Base-by-base conservation (phyloP, 2,329 filamentous ascomycete genomes). In the Chaetomium globosum region DNA sequence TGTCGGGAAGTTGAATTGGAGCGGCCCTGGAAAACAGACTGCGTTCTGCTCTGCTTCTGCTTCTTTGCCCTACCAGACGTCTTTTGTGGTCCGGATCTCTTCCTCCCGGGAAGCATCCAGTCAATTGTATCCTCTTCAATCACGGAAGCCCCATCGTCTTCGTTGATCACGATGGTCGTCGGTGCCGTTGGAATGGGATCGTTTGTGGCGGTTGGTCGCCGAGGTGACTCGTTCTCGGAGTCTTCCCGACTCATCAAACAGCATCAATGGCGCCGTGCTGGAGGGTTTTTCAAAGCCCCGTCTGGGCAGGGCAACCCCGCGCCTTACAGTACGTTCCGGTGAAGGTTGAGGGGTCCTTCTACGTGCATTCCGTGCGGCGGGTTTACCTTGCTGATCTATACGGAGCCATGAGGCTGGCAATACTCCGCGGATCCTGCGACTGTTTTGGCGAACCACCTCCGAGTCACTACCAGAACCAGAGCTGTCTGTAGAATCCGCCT, bases 371-470 rank as follows among this genome's bases (percentile, higher is more conserved):
- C 75, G 59, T 72, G 67, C 43, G 70, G 71, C 62, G 75, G 78
- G 64, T 69, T 71, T 75, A 33, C 75, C 68, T 28, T 74, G 73
- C 63, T 81, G 82, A 71, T 88, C 85, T 28, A 89, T 74, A 51
- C 87, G 82, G 63, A 89, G 79, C 83, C 87, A 89, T 6, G 87
- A 89, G n/a, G 87, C 87, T 48, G 87, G 87, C 53, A 89, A 79
- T 8, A 89, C 86, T 26, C 87, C 86, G 61, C 81, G 81, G 56
- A 89, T 85, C 59, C 80, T 79, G 60, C 76, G 81, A 43, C 78
- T 77, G 63, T 79, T 76, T 23, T 71, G 73, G 9, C 73, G 74
- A 30, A 78, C 77, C 13, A 77, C 71, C 28, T 83, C 80, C 1
- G 77, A 76, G 3, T 81, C 81, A 58, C 76, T 80, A 43, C 76